These are phyloP conservation scores for Ballota nigra DNA, from an alignment of 257 asterid genomes.

Conservation along the genomic window DNA sequence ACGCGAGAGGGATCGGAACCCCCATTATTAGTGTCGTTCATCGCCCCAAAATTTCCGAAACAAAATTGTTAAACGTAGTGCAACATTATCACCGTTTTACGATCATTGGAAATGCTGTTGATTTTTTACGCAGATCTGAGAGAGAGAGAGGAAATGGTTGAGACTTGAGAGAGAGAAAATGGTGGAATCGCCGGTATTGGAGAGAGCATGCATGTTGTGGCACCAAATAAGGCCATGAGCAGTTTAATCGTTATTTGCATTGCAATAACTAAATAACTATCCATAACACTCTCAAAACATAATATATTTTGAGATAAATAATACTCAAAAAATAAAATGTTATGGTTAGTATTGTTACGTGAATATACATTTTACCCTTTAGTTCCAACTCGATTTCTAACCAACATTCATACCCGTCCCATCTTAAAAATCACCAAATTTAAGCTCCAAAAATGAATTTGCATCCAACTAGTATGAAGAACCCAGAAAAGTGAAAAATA, in stretches of 20 bases:
- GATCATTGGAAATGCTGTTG: conserved; percentile 1
- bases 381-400: no score
- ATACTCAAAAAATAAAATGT: not conserved
- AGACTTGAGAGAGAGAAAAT: not conserved
- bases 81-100: not conserved
- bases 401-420: no score
- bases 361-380: no score
- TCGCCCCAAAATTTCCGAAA: not conserved
- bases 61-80: not conserved
- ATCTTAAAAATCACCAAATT: no score
- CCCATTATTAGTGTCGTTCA: conserved; percentile 26
- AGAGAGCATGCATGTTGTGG: conserved; percentile 28
- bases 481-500: no score
- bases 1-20: conserved; percentile 17
- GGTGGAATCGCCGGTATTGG: conserved; percentile 21
- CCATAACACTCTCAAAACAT: not conserved
- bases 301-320: not conserved
- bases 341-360: no score
- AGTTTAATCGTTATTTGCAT: not conserved
- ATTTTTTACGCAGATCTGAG: conserved; percentile 11
- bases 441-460: no score
- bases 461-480: no score
- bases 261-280: not conserved
- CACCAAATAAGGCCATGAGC: conserved; percentile 14
- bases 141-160: not conserved